Evolutionary conservation across 2,329 filamentous ascomycete species (phyloP).

Genomic region (Ilyonectria destructans): DNA sequence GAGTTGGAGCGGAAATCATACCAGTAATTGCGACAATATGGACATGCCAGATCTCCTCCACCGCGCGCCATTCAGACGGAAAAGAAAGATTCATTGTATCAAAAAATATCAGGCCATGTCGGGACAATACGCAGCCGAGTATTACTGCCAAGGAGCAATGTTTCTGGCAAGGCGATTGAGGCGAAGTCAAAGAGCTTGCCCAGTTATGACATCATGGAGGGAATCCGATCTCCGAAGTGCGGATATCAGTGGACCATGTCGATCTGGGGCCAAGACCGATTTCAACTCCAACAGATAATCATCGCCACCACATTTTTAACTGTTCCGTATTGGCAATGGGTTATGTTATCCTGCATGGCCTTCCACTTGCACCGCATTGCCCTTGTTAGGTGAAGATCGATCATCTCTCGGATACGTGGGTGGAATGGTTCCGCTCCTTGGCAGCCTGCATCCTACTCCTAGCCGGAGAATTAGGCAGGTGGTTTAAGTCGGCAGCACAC

Average conservation of each 20-base stretch:
- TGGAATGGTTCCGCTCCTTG: neutral
- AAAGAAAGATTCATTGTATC: no score
- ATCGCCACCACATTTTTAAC: neutral
- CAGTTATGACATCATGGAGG: constrained; percentile 15
- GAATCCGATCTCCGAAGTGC: neutral
- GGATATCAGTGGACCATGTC: constrained; percentile 17
- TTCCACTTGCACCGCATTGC: neutral
- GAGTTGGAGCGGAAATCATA: no score
- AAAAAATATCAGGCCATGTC: neutral
- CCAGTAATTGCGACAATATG: no score
- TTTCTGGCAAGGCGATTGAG: neutral
- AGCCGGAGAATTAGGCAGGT: neutral
- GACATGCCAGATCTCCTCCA: no score
- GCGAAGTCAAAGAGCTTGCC: neutral
- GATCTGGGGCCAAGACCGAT: neutral
- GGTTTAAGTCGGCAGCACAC: neutral
- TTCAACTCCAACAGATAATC: neutral
- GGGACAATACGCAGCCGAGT: neutral
- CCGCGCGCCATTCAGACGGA: no score
- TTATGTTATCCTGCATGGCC: neutral
- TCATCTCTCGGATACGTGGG: neutral
- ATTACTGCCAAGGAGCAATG: neutral
- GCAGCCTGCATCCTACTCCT: neutral
- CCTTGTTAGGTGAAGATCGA: neutral
- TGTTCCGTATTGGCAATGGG: neutral